These are phyloP conservation scores for Priceomyces haplophilus DNA, from an alignment of 805 yeast genomes.

Conservation along the genomic window DNA sequence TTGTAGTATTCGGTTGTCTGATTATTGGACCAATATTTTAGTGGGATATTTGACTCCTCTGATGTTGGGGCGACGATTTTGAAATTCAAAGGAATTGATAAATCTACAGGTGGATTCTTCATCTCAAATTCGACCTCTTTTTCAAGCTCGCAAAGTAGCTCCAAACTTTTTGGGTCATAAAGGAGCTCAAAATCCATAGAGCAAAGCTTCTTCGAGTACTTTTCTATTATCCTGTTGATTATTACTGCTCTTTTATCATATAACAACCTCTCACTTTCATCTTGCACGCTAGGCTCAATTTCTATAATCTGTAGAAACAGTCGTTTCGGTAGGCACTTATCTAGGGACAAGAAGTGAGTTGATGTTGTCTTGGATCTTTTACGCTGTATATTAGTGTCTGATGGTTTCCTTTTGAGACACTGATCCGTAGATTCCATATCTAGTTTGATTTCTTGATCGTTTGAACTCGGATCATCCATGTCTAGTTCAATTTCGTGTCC, in stretches of 20 bases:
- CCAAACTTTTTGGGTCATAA: constrained; percentile 10
- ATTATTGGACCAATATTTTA: constrained; percentile 33
- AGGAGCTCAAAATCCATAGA: constrained; percentile 15
- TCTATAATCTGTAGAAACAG: constrained; percentile 52
- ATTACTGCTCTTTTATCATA: constrained; percentile 33
- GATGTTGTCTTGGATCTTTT: neutral
- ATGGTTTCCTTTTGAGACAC: neutral
- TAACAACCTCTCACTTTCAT: constrained; percentile 14
- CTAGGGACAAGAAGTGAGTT: constrained; percentile 72
- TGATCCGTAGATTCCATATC: constrained; percentile 12
- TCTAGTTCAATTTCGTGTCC: constrained; percentile 6
- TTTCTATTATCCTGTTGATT: constrained; percentile 34
- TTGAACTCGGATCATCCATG: neutral
- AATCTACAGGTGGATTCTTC: constrained; percentile 10
- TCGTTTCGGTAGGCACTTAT: constrained; percentile 74
- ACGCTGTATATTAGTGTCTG: neutral
- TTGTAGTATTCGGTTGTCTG: constrained; percentile 36
- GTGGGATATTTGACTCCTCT: constrained; percentile 11
- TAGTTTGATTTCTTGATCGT: constrained; percentile 16
- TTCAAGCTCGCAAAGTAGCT: constrained; percentile 18
- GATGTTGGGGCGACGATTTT: constrained; percentile 25
- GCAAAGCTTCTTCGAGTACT: constrained; percentile 8
- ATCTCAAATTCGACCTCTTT: constrained; percentile 18
- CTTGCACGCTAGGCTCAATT: constrained; percentile 25
- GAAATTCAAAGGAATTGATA: constrained; percentile 20